Conservation (phyloP, 106 monocot genomes). For the Phalaenopsis equestris region DNA sequence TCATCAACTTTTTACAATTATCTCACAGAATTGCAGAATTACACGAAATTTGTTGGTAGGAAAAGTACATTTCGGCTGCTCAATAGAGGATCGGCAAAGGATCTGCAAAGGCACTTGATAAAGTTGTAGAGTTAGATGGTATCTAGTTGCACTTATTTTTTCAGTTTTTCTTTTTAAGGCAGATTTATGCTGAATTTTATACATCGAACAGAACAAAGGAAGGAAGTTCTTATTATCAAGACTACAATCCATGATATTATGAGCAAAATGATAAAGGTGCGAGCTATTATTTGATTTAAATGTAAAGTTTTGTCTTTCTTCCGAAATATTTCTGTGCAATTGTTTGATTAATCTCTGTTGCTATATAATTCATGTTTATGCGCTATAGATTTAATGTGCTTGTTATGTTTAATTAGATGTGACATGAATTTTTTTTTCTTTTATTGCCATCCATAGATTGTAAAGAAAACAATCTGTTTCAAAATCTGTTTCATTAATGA, state of each 20-base stretch:
- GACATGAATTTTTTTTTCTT: background rate
- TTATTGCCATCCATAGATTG: background rate
- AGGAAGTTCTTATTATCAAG: constrained; percentile 80
- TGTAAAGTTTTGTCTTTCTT: background rate
- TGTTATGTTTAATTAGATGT: background rate
- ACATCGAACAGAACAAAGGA: constrained; percentile 33
- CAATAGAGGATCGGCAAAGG: constrained; percentile 99
- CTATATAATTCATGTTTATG: background rate
- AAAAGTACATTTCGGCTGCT: constrained; percentile 97
- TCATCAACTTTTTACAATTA: constrained; percentile 1
- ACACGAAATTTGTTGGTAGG: constrained; percentile 72
- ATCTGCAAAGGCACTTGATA: constrained; percentile 98
- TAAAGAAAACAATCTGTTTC: background rate
- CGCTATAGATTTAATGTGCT: background rate
- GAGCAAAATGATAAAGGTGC: constrained; percentile 89
- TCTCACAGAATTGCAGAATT: constrained; percentile 51
- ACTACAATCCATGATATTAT: constrained; percentile 99
- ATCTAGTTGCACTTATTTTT: constrained; percentile 11
- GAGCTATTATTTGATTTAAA: background rate
- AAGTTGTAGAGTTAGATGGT: constrained; percentile 98
- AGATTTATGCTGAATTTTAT: constrained; percentile 17
- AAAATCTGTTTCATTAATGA: background rate
- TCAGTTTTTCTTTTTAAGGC: constrained; percentile 5
- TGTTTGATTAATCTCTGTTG: background rate
- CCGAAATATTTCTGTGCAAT: background rate